Conservation (phyloP, 257 asterid species). For the Jaltomata sinuosa region DNA sequence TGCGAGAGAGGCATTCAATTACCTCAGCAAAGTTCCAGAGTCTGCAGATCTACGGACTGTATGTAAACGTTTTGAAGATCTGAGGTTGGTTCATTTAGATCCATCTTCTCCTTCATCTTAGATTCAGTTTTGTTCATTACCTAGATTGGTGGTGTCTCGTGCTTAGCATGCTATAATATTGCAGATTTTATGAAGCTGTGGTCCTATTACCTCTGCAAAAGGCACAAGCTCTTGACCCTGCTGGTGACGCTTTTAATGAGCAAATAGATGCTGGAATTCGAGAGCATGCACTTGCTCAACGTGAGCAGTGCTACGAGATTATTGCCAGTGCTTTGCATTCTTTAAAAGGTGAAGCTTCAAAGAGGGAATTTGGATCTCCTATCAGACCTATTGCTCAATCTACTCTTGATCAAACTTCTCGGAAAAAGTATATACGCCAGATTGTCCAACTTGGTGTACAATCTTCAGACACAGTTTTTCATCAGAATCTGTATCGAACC, state of each 20-base stretch:
- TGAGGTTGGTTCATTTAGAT: conserved; percentile 51
- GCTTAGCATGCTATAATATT: conserved; percentile 16
- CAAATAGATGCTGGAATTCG: conserved; percentile 67
- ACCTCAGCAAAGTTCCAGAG: conserved; percentile 78
- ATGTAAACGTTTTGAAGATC: conserved; percentile 92
- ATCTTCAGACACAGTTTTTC: conserved; percentile 79
- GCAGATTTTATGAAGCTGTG: conserved; percentile 97
- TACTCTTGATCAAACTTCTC: conserved; percentile 69
- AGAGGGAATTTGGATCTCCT: conserved; percentile 84
- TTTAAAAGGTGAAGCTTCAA: conserved; percentile 54
- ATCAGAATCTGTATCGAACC: conserved; percentile 71
- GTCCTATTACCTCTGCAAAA: conserved; percentile 86
- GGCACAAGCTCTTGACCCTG: conserved; percentile 88
- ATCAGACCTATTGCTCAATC: conserved; percentile 63
- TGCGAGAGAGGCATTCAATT: conserved; percentile 85
- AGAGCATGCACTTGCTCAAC: conserved; percentile 71
- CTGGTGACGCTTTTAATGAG: conserved; percentile 83
- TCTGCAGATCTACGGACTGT: conserved; percentile 83
- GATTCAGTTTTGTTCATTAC: conserved; percentile 3
- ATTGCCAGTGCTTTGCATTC: conserved; percentile 63
- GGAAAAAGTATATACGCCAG: conserved; percentile 71
- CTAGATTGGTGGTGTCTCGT: neutral
- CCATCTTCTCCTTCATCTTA: neutral
- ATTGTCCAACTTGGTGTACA: conserved; percentile 94
- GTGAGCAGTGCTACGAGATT: conserved; percentile 86